Conservation (phyloP, 768 basidiomycete species). For the Candolleomyces efflorescens region DNA sequence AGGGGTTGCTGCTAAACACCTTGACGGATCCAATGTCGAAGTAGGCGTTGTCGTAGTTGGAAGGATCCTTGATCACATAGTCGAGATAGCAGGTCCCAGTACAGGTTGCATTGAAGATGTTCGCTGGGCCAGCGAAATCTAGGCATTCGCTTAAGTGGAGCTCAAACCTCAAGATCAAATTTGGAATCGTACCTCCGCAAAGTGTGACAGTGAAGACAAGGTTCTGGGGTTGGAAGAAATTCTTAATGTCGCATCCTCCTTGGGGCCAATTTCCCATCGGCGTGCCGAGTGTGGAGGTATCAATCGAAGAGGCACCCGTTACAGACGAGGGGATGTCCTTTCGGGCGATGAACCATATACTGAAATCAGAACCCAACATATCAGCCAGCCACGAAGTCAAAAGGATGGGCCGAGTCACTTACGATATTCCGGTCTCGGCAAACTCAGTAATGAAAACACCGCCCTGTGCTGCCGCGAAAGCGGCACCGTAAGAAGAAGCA, state of each 20-base stretch:
- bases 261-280: constrained; percentile 16
- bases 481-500: constrained; percentile 56
- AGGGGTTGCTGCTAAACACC: constrained; percentile 6
- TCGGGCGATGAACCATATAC: constrained; percentile 15
- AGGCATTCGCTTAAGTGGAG: not conserved
- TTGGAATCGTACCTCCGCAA: constrained; percentile 11
- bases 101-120: constrained; percentile 14
- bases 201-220: constrained; percentile 13
- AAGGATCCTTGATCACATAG: constrained; percentile 12
- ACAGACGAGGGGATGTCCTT: constrained; percentile 7
- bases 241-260: constrained; percentile 6
- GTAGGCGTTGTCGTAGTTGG: constrained; percentile 12
- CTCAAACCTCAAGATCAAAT: not conserved
- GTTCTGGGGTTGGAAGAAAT: constrained; percentile 12
- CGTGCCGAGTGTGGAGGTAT: constrained; percentile 13
- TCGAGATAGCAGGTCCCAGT: constrained; percentile 12
- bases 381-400: not conserved
- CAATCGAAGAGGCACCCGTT: constrained; percentile 5
- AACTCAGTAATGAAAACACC: constrained; percentile 77
- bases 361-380: not conserved
- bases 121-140: constrained; percentile 13
- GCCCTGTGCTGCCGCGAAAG: constrained; percentile 62
- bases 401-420: constrained; percentile 21
- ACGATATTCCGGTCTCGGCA: constrained; percentile 62
- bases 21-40: constrained; percentile 14